Evolutionary conservation across 345 rosid species (phyloP).

Genomic region (Salix arbutifolia): DNA sequence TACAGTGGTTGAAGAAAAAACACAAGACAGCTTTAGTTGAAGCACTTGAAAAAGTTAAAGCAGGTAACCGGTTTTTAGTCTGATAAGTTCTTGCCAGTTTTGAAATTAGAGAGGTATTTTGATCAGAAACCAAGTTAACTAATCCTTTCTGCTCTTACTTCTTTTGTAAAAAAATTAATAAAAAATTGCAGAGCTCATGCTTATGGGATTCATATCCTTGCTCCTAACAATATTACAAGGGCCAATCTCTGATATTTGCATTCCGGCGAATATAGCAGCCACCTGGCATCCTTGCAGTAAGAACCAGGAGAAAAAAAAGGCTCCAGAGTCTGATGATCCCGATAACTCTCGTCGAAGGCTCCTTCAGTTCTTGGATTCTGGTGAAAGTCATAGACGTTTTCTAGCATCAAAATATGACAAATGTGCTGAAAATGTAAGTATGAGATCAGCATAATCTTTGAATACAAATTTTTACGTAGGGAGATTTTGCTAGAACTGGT

Average conservation of each 20-base stretch:
- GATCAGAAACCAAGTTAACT: background rate
- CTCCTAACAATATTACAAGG: conserved; percentile 45
- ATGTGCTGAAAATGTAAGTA: conserved; percentile 40
- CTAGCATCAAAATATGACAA: conserved; percentile 40
- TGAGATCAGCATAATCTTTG: background rate
- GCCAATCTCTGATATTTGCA: conserved; percentile 49
- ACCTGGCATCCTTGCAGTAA: conserved; percentile 69
- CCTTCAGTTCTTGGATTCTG: conserved; percentile 34
- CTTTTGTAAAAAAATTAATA: background rate
- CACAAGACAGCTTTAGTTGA: conserved; percentile 67
- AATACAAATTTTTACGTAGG: background rate
- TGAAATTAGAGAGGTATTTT: background rate
- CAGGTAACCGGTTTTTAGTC: conserved; percentile 40
- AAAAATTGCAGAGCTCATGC: conserved; percentile 55
- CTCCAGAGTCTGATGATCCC: conserved; percentile 1
- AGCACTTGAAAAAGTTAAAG: conserved; percentile 88
- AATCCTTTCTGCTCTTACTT: background rate
- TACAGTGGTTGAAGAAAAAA: conserved; percentile 67
- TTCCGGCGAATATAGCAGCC: conserved; percentile 33
- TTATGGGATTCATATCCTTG: conserved; percentile 72
- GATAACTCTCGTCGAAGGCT: conserved; percentile 33
- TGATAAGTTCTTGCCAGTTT: conserved; percentile 3
- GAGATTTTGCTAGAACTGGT: background rate
- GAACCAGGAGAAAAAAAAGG: background rate
- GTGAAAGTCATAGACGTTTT: conserved; percentile 38